A percentile compares a stretch with the other conserved stretches of the same genome.
Conservation (phyloP, 1,284 basidiomycete genomes). For the Ceratobasidium sp. region DNA sequence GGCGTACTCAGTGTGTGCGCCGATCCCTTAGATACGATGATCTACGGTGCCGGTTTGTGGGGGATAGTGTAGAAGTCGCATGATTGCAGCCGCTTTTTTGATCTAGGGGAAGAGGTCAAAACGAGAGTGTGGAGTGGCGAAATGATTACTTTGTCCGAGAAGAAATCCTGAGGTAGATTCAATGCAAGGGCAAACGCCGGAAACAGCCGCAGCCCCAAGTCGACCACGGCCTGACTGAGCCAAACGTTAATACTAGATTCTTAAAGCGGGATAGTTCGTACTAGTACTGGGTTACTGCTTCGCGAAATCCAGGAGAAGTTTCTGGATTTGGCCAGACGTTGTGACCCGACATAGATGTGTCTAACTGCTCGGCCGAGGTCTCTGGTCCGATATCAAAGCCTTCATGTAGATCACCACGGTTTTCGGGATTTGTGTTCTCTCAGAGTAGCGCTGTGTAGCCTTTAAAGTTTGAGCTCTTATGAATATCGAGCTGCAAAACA, state of each 20-base stretch:
- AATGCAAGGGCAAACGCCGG: constrained; percentile 88
- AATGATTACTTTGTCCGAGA: constrained; percentile 77
- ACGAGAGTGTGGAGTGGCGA: constrained; percentile 37
- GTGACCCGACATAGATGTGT: constrained; percentile 59
- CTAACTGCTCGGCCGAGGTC: constrained; percentile 56
- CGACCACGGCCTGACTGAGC: constrained; percentile 73
- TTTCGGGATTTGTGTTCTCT: constrained; percentile 74
- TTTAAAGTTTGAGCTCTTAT: constrained; percentile 75
- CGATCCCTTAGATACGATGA: constrained; percentile 82
- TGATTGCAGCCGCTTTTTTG: constrained; percentile 70
- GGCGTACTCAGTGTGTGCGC: constrained; percentile 78
- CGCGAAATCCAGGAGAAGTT: constrained; percentile 65
- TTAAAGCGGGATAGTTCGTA: constrained; percentile 53
- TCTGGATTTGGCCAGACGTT: constrained; percentile 69
- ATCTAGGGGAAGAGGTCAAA: constrained; percentile 53
- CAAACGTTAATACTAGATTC: background rate
- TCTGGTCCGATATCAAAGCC: constrained; percentile 87
- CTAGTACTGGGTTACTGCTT: constrained; percentile 74
- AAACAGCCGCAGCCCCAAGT: constrained; percentile 79
- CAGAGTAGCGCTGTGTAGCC: constrained; percentile 77
- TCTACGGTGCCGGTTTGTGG: constrained; percentile 74
- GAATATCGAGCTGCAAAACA: constrained; percentile 74
- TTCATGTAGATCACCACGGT: constrained; percentile 83
- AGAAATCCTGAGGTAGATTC: constrained; percentile 80
- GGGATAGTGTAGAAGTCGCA: constrained; percentile 87